Evolutionary conservation across 2,329 filamentous ascomycete species (phyloP), one percentile per base, ranked within the genome.

Genomic region (Trichoderma hamatum): DNA sequence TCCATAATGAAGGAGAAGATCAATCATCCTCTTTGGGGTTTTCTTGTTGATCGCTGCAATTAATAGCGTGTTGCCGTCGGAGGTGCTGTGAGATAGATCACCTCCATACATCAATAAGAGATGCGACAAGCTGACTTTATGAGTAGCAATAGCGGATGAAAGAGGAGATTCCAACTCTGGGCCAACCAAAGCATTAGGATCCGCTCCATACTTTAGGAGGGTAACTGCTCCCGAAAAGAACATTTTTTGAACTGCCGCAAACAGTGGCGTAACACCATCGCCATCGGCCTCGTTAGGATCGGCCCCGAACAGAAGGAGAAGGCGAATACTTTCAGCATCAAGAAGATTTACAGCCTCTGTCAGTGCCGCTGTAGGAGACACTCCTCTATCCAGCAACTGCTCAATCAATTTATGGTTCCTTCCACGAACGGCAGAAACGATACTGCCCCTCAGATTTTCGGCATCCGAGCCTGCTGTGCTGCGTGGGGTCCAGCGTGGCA

Each of bases 141-240:
- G 84, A 58, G 84, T 82, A 1, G 81, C 75, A 56, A 84, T 80
- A 19, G 88, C 82, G 61, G 83, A 72, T 21, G 83, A 81, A 36
- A 91, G 79, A 0, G 89, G 85, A 1, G 86, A 84, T 71, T 90
- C 87, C 3, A 82, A 77, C 11, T 85, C 83, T 0, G 82, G 76
- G 0, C 86, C 84, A 1, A 82, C 80, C 1, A 80, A 77, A 56
- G 86, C 79, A 74, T 88, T 88, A 11, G 84, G 84, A 74, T 87
- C 86, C 19, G 86, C 87, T 13, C 88, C 88, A 70, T 91, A 90
- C 78, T 90, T 89, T 72, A 90, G 82, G 5, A 92, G 82, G 62
- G 86, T 79, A 34, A 85, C 84, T 0, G 88, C 87, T 3, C 84
- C 88, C 26, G 86, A 85, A 51, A 86, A 75, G 74, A 86, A 88